Evolutionary conservation across 768 basidiomycete species (phyloP), one percentile per base, ranked within the genome.

Genomic region (Leccinum boreale): DNA sequence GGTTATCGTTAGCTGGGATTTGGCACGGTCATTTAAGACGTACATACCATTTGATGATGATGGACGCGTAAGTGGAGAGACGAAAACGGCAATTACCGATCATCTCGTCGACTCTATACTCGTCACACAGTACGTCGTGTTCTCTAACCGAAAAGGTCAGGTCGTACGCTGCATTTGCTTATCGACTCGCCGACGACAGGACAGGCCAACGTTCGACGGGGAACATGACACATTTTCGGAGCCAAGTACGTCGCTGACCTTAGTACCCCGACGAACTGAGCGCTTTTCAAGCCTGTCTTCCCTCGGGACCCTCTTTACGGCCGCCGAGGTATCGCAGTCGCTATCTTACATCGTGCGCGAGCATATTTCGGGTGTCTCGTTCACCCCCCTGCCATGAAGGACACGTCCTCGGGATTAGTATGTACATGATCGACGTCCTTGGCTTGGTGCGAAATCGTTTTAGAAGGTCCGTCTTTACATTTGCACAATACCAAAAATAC

Each of bases 171-270:
- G 21, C 26, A 35, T 50, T 19, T 17, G 15, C 33, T 3, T 24
- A 6, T 53, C 17, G 26, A 14, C n/a, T 56, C 53, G 24, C 54
- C 58, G 10, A 45, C 45, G 8, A 28, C 62, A 23, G 21, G 21
- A n/a, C n/a, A 98, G 96, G 98, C 96, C n/a, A 98, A 97, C 74
- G 98, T 99, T 72, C 79, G 85, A 68, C 92, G 97, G 69, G 96
- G 96, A 19, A 98, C 76, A 99, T 98, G 96, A 98, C 96, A 3
- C 92, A 94, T 90, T 68, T 87, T 98, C 54, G 85, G 92, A 29
- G 93, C 90, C 82, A 85, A 91, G 94, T 94, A 49, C 51, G 83
- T 75, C 19, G 4, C 15, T 29, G 17, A 12, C 29, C 26, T 26
- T 26, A 26, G 26, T 26, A 26, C 26, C 26, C 26, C 26, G 26